phyloP scores from a whole-genome alignment of 1,139 yeast species.

The Meyerozyma smithsonii region DNA sequence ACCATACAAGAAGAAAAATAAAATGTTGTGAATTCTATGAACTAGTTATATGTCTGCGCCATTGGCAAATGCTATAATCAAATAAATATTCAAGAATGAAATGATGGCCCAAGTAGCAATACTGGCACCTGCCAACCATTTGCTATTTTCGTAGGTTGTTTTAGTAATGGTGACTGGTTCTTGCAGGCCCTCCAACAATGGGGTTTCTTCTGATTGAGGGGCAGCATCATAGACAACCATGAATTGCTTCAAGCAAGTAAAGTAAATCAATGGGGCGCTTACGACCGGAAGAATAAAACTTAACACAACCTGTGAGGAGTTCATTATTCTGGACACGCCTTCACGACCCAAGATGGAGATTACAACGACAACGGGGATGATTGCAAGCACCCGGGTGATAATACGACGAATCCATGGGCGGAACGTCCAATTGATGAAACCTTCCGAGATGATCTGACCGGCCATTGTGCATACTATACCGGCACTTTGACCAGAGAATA shows the following conservation, averaged over 20 bases:
- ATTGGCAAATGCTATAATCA: conserved; percentile 60
- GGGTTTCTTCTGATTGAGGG: neutral
- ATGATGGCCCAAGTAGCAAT: conserved; percentile 67
- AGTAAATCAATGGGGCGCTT: conserved; percentile 69
- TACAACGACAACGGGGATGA: conserved; percentile 64
- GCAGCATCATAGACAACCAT: conserved; percentile 46
- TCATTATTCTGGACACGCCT: conserved; percentile 65
- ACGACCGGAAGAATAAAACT: conserved; percentile 69
- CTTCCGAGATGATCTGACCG: conserved; percentile 79
- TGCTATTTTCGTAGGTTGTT: conserved; percentile 59
- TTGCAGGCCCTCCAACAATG: neutral
- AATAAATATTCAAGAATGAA: conserved; percentile 65
- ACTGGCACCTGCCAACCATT: conserved; percentile 48
- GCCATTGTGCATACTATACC: conserved; percentile 81
- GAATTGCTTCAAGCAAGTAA: conserved; percentile 56
- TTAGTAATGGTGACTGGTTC: conserved; percentile 10
- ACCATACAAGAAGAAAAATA: conserved; percentile 35
- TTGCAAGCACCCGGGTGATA: conserved; percentile 66
- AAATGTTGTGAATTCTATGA: conserved; percentile 10
- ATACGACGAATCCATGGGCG: conserved; percentile 68
- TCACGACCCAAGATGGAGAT: conserved; percentile 63
- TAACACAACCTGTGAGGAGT: conserved; percentile 70
- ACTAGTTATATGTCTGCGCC: conserved; percentile 57
- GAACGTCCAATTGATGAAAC: conserved; percentile 68
- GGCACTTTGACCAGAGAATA: conserved; percentile 77